phyloP scores from a whole-genome alignment of 306 rosid genomes.

The Cajanus cajan region DNA sequence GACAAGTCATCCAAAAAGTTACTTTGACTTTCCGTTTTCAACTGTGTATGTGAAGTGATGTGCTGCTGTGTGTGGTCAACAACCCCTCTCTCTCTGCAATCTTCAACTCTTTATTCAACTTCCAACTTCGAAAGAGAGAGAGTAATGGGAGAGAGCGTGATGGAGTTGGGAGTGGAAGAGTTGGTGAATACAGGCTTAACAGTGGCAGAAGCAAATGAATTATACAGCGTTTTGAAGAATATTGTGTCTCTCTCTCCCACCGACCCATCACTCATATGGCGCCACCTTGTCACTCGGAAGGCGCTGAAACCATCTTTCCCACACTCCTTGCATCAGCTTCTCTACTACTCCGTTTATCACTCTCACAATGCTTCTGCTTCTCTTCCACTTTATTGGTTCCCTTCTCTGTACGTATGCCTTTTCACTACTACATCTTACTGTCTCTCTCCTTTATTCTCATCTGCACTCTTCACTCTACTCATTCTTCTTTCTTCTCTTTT shows the following conservation, averaged over 20 bases:
- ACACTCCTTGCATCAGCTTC: conserved; percentile 53
- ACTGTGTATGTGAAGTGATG: too few relatives aligned
- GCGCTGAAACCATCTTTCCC: conserved; percentile 60
- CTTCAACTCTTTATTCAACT: too few relatives aligned
- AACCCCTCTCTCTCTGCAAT: too few relatives aligned
- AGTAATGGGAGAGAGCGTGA: too few relatives aligned
- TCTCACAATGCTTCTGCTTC: conserved; percentile 40
- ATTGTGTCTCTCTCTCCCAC: neutral
- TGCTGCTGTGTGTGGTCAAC: too few relatives aligned
- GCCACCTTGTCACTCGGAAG: conserved; percentile 50
- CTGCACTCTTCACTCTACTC: too few relatives aligned
- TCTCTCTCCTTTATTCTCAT: neutral
- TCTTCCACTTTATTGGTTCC: conserved; percentile 80
- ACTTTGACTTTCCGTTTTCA: too few relatives aligned
- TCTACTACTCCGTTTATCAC: conserved; percentile 56
- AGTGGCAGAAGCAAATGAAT: conserved; percentile 45
- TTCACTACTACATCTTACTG: neutral
- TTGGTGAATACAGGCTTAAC: conserved; percentile 53
- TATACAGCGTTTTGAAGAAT: conserved; percentile 32
- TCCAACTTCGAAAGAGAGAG: too few relatives aligned
- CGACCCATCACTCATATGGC: conserved; percentile 50
- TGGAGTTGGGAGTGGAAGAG: conserved; percentile 51
- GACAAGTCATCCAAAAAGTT: too few relatives aligned
- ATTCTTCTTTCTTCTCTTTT: neutral
- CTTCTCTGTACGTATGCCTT: conserved; percentile 54